Percentiles rank a stretch among this genome's conserved stretches.
Evolutionary conservation across 352 stramenopile species (phyloP).

Genomic region (Phytopythium mirpurense): DNA sequence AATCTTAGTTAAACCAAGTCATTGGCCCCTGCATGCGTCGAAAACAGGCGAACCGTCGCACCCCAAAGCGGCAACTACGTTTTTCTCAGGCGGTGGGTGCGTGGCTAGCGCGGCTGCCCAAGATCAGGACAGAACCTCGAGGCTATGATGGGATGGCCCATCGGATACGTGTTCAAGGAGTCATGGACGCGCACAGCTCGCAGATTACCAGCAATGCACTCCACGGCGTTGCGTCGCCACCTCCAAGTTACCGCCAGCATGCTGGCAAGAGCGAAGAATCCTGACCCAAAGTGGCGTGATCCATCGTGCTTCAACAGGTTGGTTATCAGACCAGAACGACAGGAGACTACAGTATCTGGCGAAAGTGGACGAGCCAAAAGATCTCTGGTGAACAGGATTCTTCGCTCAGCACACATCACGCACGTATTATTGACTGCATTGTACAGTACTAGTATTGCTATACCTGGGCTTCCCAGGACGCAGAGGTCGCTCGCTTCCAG

Average conservation of each 20-base stretch:
- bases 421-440: too few species aligned
- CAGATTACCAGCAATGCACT: too few species aligned
- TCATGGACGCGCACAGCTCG: slow-evolving; percentile 4
- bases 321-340: not conserved
- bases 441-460: too few species aligned
- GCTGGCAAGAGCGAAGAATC: too few species aligned
- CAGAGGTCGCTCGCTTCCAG: too few species aligned
- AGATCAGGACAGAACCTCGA: too few species aligned
- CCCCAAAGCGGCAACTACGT: not conserved
- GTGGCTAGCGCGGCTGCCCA: not conserved
- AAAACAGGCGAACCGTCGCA: slow-evolving; percentile 2
- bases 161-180: slow-evolving; percentile 2
- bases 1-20: not conserved
- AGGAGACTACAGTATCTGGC: too few species aligned
- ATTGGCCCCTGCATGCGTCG: not conserved
- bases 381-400: not conserved
- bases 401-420: too few species aligned
- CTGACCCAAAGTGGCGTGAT: not conserved
- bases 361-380: too few species aligned
- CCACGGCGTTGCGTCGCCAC: too few species aligned
- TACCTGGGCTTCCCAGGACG: too few species aligned
- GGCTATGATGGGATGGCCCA: too few species aligned
- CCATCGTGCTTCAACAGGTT: not conserved
- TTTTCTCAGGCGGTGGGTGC: not conserved
- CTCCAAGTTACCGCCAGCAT: not conserved